Conservation (phyloP, 306 rosid genomes). For the Arachis stenosperma region DNA sequence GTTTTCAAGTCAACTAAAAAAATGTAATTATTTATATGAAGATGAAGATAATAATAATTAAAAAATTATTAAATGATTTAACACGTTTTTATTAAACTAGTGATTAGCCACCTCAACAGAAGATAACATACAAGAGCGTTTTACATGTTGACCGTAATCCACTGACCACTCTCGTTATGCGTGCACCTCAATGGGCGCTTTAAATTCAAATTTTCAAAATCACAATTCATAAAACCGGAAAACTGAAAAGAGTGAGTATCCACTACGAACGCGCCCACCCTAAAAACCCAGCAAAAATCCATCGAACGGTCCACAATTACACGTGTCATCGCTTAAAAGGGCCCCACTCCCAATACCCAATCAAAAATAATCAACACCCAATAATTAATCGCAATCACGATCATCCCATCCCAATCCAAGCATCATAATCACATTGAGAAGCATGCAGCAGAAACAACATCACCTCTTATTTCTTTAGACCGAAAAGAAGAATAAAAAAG, state of each 20-base stretch:
- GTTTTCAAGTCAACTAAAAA: too few species aligned
- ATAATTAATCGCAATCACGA: not conserved
- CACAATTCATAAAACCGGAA: not conserved
- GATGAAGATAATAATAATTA: too few species aligned
- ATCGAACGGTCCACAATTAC: not conserved
- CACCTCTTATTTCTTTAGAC: not conserved
- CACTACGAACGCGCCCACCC: conserved; percentile 13
- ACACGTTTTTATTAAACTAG: not conserved
- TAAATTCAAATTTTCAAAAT: conserved; percentile 42
- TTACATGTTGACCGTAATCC: conserved; percentile 3
- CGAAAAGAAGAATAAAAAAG: not conserved
- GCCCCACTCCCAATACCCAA: conserved; percentile 20
- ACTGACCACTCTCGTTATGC: not conserved
- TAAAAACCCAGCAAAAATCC: not conserved
- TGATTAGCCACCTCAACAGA: not conserved
- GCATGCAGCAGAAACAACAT: not conserved
- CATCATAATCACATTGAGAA: conserved; percentile 11
- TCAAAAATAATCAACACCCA: not conserved
- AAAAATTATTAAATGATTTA: too few species aligned
- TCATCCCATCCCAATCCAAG: conserved; percentile 4
- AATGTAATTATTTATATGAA: too few species aligned
- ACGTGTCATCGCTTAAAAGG: not conserved
- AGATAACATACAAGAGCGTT: not conserved
- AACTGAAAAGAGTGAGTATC: not conserved
- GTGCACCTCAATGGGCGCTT: conserved; percentile 27